A percentile compares a stretch with the other conserved stretches of the same genome.
Evolutionary conservation across 2,329 filamentous ascomycete species (phyloP).

Genomic region (Clarireedia paspali): DNA sequence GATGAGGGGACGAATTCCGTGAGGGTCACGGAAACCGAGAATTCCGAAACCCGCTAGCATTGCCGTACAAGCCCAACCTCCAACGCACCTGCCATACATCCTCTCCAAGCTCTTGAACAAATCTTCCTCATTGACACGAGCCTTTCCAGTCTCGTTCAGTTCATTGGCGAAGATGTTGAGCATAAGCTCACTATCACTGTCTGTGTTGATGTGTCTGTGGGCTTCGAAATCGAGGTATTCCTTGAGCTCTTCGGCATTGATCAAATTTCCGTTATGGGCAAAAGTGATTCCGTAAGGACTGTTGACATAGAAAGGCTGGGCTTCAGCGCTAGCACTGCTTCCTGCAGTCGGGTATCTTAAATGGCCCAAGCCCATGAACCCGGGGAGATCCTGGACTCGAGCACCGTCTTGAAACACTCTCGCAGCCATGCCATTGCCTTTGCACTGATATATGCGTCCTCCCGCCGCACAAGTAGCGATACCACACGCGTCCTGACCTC

Average conservation of each 20-base stretch:
- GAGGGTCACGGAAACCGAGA: conserved; percentile 69
- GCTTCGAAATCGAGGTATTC: conserved; percentile 38
- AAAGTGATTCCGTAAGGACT: conserved; percentile 75
- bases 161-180: conserved; percentile 83
- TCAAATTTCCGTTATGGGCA: conserved; percentile 82
- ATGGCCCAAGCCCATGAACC: conserved; percentile 81
- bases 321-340: conserved; percentile 74
- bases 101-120: conserved; percentile 64
- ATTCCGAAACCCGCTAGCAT: conserved; percentile 79
- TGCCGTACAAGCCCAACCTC: conserved; percentile 72
- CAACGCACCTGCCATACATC: conserved; percentile 66
- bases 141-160: conserved; percentile 72
- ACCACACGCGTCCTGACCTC: conserved; percentile 82
- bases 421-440: conserved; percentile 81
- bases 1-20: conserved; percentile 77
- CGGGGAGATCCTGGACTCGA: conserved; percentile 65
- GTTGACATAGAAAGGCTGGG: conserved; percentile 91
- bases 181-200: conserved; percentile 81
- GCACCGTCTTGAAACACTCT: conserved; percentile 79
- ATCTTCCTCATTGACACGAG: conserved; percentile 70
- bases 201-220: conserved; percentile 56
- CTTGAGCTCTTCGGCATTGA: conserved; percentile 64
- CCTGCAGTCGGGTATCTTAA: conserved; percentile 86
- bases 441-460: conserved; percentile 80
- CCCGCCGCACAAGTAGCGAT: conserved; percentile 69